Percentiles rank a stretch among this genome's conserved stretches.
Evolutionary conservation across 202 grass and related monocot genomes (phyloP).

Genomic region (Setaria italica): DNA sequence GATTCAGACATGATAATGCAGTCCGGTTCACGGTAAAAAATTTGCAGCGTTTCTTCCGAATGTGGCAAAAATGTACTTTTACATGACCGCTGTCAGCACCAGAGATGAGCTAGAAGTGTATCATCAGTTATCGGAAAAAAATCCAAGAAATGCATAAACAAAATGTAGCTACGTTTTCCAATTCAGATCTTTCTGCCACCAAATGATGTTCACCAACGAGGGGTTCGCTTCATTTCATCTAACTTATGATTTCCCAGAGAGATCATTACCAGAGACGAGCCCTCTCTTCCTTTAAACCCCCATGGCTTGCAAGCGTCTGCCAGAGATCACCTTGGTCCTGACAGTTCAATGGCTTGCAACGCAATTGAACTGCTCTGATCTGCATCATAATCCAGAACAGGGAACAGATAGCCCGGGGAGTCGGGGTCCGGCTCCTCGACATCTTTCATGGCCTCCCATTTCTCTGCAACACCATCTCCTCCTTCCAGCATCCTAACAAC

Average conservation of each 20-base stretch:
- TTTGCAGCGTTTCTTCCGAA: not conserved
- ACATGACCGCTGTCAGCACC: not conserved
- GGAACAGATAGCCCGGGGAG: slow-evolving; percentile 13
- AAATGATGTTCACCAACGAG: not conserved
- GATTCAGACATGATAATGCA: not conserved
- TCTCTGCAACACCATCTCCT: slow-evolving; percentile 61
- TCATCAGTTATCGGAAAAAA: not conserved
- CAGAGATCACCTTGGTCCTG: slow-evolving; percentile 69
- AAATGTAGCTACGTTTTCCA: not conserved
- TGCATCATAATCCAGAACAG: slow-evolving; percentile 18
- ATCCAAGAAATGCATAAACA: not conserved
- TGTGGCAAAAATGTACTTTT: not conserved
- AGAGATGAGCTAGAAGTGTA: not conserved
- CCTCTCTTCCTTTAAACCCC: not conserved
- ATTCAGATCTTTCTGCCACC: not conserved
- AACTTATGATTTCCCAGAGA: not conserved
- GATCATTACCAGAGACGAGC: not conserved
- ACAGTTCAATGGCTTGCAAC: slow-evolving; percentile 72
- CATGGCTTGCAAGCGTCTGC: not conserved
- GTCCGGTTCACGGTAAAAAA: not conserved
- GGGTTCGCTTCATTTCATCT: not conserved
- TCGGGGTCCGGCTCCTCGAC: not conserved
- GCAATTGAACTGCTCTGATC: slow-evolving; percentile 50
- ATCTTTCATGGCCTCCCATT: slow-evolving; percentile 74
- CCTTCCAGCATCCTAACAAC: slow-evolving; percentile 80